Percentiles rank a stretch among this genome's conserved stretches.
These are phyloP conservation scores for Colletotrichum eleusines DNA, from an alignment of 2,329 filamentous ascomycete genomes.

Conservation along the genomic window DNA sequence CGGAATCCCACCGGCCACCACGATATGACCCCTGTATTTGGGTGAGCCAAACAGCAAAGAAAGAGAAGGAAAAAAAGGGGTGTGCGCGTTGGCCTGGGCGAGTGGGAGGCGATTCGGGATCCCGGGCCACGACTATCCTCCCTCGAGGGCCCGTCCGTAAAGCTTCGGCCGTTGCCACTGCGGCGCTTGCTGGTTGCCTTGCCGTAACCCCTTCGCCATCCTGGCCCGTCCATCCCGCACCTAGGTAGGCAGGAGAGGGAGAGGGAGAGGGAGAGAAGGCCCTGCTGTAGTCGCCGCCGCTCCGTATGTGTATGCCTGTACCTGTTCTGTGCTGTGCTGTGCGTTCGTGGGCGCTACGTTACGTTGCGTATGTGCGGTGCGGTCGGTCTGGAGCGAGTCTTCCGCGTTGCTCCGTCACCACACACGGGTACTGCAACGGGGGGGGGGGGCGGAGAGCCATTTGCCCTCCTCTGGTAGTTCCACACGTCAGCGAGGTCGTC, in stretches of 20 bases:
- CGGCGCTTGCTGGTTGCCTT: background rate
- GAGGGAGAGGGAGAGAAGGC: background rate
- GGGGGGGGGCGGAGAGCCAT: slow-evolving; percentile 18
- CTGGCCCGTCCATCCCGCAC: background rate
- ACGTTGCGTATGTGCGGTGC: background rate
- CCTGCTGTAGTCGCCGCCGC: background rate
- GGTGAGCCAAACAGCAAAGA: background rate
- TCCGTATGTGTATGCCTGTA: background rate
- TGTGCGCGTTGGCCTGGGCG: background rate
- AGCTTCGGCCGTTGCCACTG: background rate
- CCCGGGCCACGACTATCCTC: background rate
- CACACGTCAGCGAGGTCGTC: background rate
- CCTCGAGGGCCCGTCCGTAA: slow-evolving; percentile 5
- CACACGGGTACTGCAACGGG: slow-evolving; percentile 39
- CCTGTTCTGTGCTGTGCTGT: background rate
- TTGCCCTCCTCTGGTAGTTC: background rate
- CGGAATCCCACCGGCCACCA: background rate
- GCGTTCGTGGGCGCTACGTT: background rate
- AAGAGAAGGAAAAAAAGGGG: too few species aligned
- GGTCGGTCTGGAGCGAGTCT: background rate
- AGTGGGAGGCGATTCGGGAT: background rate
- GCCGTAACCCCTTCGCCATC: background rate
- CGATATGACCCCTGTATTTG: background rate
- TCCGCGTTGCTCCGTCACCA: slow-evolving; percentile 16
- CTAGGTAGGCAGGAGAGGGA: background rate